Percentiles rank a stretch among this genome's conserved stretches.
These are phyloP conservation scores for Solanum megistacrolobum DNA, from an alignment of 257 asterid species.

Conservation along the genomic window DNA sequence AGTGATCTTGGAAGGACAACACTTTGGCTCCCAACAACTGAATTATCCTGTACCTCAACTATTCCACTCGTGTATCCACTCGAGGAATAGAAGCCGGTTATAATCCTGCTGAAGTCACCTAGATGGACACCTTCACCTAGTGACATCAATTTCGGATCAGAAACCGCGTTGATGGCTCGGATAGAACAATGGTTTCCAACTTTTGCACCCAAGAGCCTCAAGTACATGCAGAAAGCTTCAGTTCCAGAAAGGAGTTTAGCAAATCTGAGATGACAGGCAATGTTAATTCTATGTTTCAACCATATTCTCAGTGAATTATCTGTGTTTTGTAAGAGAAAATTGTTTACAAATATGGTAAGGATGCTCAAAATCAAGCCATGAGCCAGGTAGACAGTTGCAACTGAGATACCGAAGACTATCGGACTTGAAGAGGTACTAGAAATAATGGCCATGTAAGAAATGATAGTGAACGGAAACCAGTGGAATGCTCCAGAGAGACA, in stretches of 20 bases:
- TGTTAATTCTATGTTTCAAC: conserved; percentile 47
- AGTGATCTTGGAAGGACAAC: conserved; percentile 65
- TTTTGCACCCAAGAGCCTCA: conserved; percentile 60
- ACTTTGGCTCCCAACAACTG: conserved; percentile 79
- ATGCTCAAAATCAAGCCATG: conserved; percentile 48
- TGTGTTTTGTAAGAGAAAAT: conserved; percentile 20
- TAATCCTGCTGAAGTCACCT: conserved; percentile 74
- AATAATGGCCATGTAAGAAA: conserved; percentile 36
- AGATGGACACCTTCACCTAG: conserved; percentile 69
- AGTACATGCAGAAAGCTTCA: conserved; percentile 69
- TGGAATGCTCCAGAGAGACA: conserved; percentile 71
- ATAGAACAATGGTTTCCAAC: conserved; percentile 70
- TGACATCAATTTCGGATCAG: conserved; percentile 43
- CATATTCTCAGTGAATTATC: conserved; percentile 27
- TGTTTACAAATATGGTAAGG: conserved; percentile 29
- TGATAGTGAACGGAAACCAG: conserved; percentile 64
- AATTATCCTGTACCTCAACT: conserved; percentile 50
- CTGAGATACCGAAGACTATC: conserved; percentile 26
- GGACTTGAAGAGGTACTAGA: conserved; percentile 19
- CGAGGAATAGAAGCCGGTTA: conserved; percentile 54
- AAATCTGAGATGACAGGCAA: conserved; percentile 63
- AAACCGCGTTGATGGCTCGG: conserved; percentile 66
- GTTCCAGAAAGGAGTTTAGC: conserved; percentile 85
- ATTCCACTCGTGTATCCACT: conserved; percentile 34
- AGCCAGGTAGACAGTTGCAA: conserved; percentile 45